These are phyloP conservation scores for Skeletonema menzelii DNA, from an alignment of 108 stramenopile species.

Conservation along the genomic window DNA sequence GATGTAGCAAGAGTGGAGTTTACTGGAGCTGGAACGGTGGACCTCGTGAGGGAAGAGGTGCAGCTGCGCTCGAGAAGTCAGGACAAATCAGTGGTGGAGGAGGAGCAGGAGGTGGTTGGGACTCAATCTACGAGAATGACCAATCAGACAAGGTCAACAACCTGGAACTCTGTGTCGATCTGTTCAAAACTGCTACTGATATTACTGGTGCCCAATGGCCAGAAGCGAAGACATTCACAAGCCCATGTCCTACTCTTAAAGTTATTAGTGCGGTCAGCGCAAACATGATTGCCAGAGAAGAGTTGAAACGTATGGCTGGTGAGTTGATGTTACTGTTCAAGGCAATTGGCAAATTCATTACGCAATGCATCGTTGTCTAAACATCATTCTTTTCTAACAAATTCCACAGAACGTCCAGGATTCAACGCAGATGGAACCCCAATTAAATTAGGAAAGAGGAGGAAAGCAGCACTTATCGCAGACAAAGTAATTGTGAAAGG, in stretches of 20 bases:
- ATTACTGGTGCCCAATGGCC: slow-evolving; percentile 90
- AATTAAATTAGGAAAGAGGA: slow-evolving; percentile 55
- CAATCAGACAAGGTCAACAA: slow-evolving; percentile 86
- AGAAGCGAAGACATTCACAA: slow-evolving; percentile 61
- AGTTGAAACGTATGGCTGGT: slow-evolving; percentile 79
- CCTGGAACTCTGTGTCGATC: slow-evolving; percentile 63
- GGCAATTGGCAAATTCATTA: neutral
- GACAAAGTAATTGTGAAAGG: slow-evolving; percentile 64
- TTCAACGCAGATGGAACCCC: slow-evolving; percentile 58
- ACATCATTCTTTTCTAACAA: neutral
- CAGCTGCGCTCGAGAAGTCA: slow-evolving; percentile 84
- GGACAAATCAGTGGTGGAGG: slow-evolving; percentile 85
- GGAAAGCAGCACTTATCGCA: slow-evolving; percentile 56
- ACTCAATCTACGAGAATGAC: slow-evolving; percentile 90
- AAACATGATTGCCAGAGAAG: slow-evolving; percentile 78
- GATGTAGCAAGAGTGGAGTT: slow-evolving; percentile 77
- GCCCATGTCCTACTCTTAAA: slow-evolving; percentile 89
- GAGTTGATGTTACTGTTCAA: neutral
- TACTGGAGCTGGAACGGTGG: slow-evolving; percentile 76
- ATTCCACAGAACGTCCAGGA: slow-evolving; percentile 62
- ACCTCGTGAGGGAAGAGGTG: slow-evolving; percentile 87
- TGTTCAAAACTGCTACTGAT: slow-evolving; percentile 70
- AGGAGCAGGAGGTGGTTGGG: slow-evolving; percentile 87
- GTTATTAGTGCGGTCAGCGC: slow-evolving; percentile 80
- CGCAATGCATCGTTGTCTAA: neutral